Percentiles rank a stretch among this genome's conserved stretches.
Evolutionary conservation across 2,329 filamentous ascomycete genomes (phyloP).

Genomic region (Talaromyces albobiverticillius): DNA sequence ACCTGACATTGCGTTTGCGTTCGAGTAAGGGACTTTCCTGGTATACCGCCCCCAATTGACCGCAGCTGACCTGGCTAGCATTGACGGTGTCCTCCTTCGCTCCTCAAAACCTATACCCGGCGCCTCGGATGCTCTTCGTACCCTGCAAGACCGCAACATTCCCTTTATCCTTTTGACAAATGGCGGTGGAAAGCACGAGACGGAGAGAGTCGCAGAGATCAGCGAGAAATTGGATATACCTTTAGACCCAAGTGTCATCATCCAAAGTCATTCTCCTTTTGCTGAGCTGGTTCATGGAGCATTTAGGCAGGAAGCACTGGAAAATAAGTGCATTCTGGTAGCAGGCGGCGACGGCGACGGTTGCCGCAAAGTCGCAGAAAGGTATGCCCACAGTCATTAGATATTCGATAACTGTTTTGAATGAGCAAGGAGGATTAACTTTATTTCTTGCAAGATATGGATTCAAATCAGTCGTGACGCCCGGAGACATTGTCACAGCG

Average conservation of each 20-base stretch:
- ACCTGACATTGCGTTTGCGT: slow-evolving; percentile 46
- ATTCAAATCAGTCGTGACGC: slow-evolving; percentile 78
- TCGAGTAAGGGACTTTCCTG: slow-evolving; percentile 37
- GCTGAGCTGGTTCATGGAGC: slow-evolving; percentile 64
- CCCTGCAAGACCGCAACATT: slow-evolving; percentile 70
- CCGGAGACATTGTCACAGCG: slow-evolving; percentile 74
- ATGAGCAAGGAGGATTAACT: not conserved
- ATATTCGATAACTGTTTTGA: not conserved
- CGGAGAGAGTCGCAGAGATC: slow-evolving; percentile 68
- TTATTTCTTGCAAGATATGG: slow-evolving; percentile 55
- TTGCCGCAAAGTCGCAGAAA: slow-evolving; percentile 70
- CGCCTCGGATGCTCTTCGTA: slow-evolving; percentile 69
- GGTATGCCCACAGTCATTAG: slow-evolving; percentile 44
- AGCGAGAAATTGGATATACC: slow-evolving; percentile 62
- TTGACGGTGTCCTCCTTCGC: slow-evolving; percentile 93
- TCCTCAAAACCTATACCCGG: slow-evolving; percentile 75
- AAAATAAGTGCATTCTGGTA: slow-evolving; percentile 68
- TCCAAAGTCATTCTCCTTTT: slow-evolving; percentile 92
- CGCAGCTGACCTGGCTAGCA: slow-evolving; percentile 48
- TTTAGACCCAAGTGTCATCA: slow-evolving; percentile 67
- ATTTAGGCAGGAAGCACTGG: slow-evolving; percentile 51
- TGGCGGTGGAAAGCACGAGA: slow-evolving; percentile 83
- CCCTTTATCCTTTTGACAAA: slow-evolving; percentile 96
- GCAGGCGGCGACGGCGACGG: slow-evolving; percentile 66
- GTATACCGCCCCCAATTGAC: not conserved